Evolutionary conservation across 2,329 filamentous ascomycete species (phyloP).

Genomic region (Apiospora malaysiana): DNA sequence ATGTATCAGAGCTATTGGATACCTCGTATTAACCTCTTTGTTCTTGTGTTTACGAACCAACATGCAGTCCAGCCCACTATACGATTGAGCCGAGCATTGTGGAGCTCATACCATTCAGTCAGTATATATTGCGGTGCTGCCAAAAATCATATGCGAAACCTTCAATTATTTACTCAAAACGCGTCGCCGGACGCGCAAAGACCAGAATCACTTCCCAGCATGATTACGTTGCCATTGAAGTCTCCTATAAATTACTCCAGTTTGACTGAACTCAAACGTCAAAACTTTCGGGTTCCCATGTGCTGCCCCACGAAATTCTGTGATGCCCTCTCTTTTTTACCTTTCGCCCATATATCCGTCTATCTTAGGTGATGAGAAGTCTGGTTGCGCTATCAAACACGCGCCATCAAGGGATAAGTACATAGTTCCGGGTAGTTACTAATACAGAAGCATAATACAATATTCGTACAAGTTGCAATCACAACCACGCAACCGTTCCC

Average conservation of each 20-base stretch:
- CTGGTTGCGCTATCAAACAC: not conserved
- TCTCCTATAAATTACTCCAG: not conserved
- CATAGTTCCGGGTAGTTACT: constrained; percentile 7
- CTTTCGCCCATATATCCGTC: not conserved
- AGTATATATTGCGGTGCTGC: not conserved
- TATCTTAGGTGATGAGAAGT: not conserved
- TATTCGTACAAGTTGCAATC: not conserved
- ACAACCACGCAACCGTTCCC: not conserved
- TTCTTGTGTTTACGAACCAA: too few relatives aligned
- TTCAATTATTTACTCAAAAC: too few relatives aligned
- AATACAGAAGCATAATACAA: constrained; percentile 2
- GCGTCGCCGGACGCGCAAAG: too few relatives aligned
- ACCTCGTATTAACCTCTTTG: too few relatives aligned
- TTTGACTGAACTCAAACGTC: constrained; percentile 1
- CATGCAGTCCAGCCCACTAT: too few relatives aligned
- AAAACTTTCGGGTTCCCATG: not conserved
- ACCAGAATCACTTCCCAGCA: too few relatives aligned
- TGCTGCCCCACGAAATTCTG: not conserved
- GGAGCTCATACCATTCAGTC: too few relatives aligned
- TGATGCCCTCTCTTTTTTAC: not conserved
- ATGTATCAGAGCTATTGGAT: too few relatives aligned
- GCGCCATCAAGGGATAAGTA: not conserved
- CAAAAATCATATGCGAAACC: not conserved
- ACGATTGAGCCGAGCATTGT: not conserved
- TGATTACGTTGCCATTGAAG: constrained; percentile 4